Base-by-base conservation (phyloP, 164 flowering plant species). In the Pachysandra terminalis region DNA sequence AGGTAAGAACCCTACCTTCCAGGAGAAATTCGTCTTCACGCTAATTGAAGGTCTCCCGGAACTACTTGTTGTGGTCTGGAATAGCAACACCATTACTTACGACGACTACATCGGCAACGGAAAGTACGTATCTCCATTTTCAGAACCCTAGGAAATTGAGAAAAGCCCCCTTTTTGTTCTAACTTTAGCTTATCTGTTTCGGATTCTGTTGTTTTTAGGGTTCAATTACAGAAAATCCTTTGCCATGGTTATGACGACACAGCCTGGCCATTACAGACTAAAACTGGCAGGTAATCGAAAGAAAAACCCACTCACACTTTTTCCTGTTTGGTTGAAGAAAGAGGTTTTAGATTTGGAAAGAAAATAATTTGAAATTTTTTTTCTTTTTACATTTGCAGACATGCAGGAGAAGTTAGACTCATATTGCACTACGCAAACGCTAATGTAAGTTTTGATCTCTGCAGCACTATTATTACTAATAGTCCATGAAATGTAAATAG, bases 21-120 rank as follows among this genome's bases (percentile, higher is more conserved):
- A 90, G 76, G 96, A 93, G 82, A 93, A 90, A 72, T 90, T 90
- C 60, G 73, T 78, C 57, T 84, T 93, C 65, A 71, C 79, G 0
- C 74, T 93, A 19, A 83, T 90, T 37, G 96, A 93, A 78, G 98
- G 96, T 13, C 81, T 90, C 19, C 73, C 87, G 25, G 98, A 89
- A 73, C 0, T 93, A 0, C 83, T 68, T 67, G 81, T 89, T 27
- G 53, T 40, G 12, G 98, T 92, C 32, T 95, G 94, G 94, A 95
- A 95, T 67, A 90, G 90, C 82, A 89, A 95, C 72, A 87, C 97
- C 19, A 28, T 90, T 19, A 68, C 87, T 3, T 65, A 9, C 5
- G 98, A 95, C 63, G 97, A 87, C 71, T 87, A 85, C 78, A 87
- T 95, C 17, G 98, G 97, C 67, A 78, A 73, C 25, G 97, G 94